Base-by-base conservation (phyloP, 768 basidiomycete species). In the Leccinum barrowsii region DNA sequence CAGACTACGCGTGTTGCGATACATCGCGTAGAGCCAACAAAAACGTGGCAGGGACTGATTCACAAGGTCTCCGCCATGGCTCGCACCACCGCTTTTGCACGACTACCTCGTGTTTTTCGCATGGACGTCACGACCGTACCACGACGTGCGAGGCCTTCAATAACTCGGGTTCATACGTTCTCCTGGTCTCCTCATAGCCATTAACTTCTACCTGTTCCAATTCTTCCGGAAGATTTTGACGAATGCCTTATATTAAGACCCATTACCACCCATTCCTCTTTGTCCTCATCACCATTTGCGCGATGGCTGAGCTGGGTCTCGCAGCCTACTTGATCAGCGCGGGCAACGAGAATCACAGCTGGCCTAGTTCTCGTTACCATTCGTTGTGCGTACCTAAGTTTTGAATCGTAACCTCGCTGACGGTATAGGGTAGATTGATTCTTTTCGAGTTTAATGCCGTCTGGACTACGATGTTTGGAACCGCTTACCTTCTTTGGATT, bases 381-480 rank as follows among this genome's bases (percentile, higher is more conserved):
- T 78, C 82, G 7, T 67, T 90, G 84, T 87, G 63, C 67, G 84
- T 78, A 15, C 44, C 51, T 59, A 32, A 3, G 35, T 53, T 15
- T 24, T 30, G 37, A 44, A 51, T 21, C 35, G n/a, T 46, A 5
- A 28, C 35, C 19, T 54, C 52, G 48, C 57, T 67, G 48, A 64
- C 15, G n/a, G 30, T 44, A 48, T 32, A 24, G 32, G 5, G 15
- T 54, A 85, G 84, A 42, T 65, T 87, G 55, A 81, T 86, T 50
- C 71, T 85, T 50, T 79, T 85, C 59, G 75, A 83, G 58, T 86
- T 89, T 70, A 82, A 83, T 63, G 78, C 87, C 21, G 79, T 81
- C 40, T 92, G 90, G 90, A 91, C 90, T n/a, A 77, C 82, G 2
- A 63, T 89, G 46, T 91, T 90, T 68, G 80, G 85, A 13, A 76